These are phyloP conservation scores for Pseudozyma thailandica DNA, from an alignment of 1,284 basidiomycete genomes.

Conservation along the genomic window DNA sequence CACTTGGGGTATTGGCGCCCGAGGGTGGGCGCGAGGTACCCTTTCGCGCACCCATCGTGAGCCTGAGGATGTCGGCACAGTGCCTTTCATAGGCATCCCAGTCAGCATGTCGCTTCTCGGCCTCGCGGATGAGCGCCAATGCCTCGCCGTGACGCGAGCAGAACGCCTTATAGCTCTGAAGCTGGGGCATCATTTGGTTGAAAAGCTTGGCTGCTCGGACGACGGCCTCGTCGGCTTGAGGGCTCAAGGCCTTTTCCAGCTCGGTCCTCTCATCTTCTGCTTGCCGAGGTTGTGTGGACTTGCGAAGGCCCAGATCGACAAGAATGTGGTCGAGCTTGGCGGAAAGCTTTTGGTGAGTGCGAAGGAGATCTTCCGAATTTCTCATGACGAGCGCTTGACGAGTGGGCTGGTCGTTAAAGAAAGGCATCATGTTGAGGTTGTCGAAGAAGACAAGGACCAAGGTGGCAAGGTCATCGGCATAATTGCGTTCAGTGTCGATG, in stretches of 20 bases:
- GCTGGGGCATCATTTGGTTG: slow-evolving; percentile 47
- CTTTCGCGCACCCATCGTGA: slow-evolving; percentile 21
- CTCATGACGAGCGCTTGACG: slow-evolving; percentile 58
- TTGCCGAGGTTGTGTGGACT: slow-evolving; percentile 10
- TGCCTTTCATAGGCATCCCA: slow-evolving; percentile 62
- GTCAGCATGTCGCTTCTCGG: slow-evolving; percentile 60
- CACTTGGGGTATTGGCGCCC: slow-evolving; percentile 36
- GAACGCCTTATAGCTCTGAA: slow-evolving; percentile 59
- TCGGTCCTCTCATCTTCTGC: slow-evolving; percentile 33
- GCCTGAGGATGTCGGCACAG: slow-evolving; percentile 55
- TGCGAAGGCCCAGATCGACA: slow-evolving; percentile 45
- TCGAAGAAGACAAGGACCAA: slow-evolving; percentile 64
- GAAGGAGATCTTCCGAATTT: slow-evolving; percentile 58
- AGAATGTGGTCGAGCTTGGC: slow-evolving; percentile 54
- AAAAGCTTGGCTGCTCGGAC: slow-evolving; percentile 45
- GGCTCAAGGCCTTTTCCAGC: slow-evolving; percentile 45
- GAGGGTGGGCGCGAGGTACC: slow-evolving; percentile 34
- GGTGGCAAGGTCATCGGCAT: slow-evolving; percentile 62
- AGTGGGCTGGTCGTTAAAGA: slow-evolving; percentile 57
- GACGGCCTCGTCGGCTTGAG: slow-evolving; percentile 51
- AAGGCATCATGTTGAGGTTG: slow-evolving; percentile 59
- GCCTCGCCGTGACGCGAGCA: slow-evolving; percentile 66
- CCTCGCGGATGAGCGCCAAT: slow-evolving; percentile 60
- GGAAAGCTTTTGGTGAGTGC: slow-evolving; percentile 56
- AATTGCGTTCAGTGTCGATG: slow-evolving; percentile 64